These are phyloP conservation scores for Plectosphaerella plurivora DNA, from an alignment of 2,329 filamentous ascomycete genomes.

Conservation along the genomic window DNA sequence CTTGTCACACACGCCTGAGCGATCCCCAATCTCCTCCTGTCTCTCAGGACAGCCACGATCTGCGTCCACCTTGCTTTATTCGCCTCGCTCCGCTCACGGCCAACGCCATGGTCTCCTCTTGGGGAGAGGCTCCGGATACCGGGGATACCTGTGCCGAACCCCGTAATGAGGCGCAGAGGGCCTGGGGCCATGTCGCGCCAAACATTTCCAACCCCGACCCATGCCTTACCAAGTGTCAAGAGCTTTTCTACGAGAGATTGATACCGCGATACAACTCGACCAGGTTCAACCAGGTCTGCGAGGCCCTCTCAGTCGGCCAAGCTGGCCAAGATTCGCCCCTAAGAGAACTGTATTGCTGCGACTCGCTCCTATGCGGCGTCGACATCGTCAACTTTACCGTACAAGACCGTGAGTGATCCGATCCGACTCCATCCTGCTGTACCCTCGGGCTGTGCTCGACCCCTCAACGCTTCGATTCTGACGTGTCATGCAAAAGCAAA, in stretches of 20 bases:
- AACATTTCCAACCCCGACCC: conserved; percentile 22
- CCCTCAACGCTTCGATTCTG: conserved; percentile 6
- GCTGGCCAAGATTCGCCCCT: conserved; percentile 25
- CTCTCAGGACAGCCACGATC: neutral
- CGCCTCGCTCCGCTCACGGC: neutral
- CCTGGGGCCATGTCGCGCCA: conserved; percentile 23
- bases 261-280: conserved; percentile 21
- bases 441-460: conserved; percentile 4
- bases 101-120: neutral
- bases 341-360: conserved; percentile 47
- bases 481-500: conserved; percentile 32
- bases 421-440: neutral
- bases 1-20: neutral
- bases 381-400: conserved; percentile 22
- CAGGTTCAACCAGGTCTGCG: conserved; percentile 24
- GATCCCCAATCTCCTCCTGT: neutral
- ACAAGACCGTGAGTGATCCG: conserved; percentile 40
- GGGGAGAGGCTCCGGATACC: neutral
- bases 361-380: conserved; percentile 45
- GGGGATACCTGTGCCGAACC: neutral
- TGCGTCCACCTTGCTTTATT: neutral
- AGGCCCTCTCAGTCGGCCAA: conserved; percentile 20
- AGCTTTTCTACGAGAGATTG: conserved; percentile 23
- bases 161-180: neutral
- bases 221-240: conserved; percentile 29